Base-by-base conservation (phyloP, 352 stramenopile genomes). In the Globisporangium iwayamae region DNA sequence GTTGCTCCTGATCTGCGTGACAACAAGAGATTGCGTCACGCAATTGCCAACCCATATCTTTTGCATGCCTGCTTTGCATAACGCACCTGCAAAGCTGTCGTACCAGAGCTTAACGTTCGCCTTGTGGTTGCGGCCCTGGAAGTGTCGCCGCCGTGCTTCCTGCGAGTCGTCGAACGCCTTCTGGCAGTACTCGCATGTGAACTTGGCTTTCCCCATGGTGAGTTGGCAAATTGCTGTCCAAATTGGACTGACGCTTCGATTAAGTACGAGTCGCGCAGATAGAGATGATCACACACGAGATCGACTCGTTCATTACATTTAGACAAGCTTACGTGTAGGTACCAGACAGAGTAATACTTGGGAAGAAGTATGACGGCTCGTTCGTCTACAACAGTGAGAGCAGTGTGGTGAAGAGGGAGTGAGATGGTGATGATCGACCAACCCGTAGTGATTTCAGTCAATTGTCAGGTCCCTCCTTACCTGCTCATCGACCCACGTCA, bases 401-500 rank as follows among this genome's bases (percentile, higher is more conserved):
- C 16, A 22, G 43, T 9, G 4, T 22, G 7, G 16, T 22, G 18
- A 48, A 9, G 62, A 50, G 13, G 28, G 30, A 59, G 9, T 45
- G 48, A 43, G 43, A 48, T 22, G 43, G 2, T 48, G 16, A 22
- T 48, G 18, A 18, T 16, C 38, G 10, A 47, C 41, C 13, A 47
- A 20, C 5, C 3, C 4, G 3, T 16, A 47, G 51, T 25, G 18
- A 41, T 25, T 51, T 28, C 18, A 46, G 16, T 46, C 13, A 16
- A 46, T 14, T 20, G 34, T 8, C 30, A 34, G 7, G n/a, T 28
- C 52, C 0, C 25, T 28, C 25, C 25, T 22, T 32, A 95, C 83
- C 81, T 97, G 80, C 36, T 96, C 82, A 72, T 99, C 97, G 32
- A 99, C 67, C 97, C 97, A 99, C 36, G 90, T 96, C 92, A 99